Base-by-base conservation (phyloP, 257 asterid genomes). In the Ajuga chamaepitys region DNA sequence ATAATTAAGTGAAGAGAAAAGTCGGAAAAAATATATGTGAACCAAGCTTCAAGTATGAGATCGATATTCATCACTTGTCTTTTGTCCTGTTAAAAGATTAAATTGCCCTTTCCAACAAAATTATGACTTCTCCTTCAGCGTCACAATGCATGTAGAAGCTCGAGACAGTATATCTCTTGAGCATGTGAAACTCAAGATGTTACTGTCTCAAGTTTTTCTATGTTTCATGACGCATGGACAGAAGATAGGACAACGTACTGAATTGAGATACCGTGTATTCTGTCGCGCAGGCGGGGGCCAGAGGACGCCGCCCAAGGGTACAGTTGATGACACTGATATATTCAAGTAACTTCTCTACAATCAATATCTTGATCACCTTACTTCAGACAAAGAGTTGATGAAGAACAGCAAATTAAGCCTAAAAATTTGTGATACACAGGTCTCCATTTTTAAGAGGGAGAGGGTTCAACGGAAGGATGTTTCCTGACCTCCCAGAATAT, bases 391-490 rank as follows among this genome's bases (percentile, higher is more conserved):
- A 20, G 42, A 17, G 6, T 26, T 16, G 51, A 22, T 18, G 37
- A 38, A 60, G 51, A 38, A 24, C 50, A 52, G 4, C 3, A 21
- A 20, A n/a, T n/a, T n/a, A n/a, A n/a, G n/a, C n/a, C n/a, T n/a
- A n/a, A 18, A 26, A 12, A 22, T 38, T 51, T 52, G 60, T 17
- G 7, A 22, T 42, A 22, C 54, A 26, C 79, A 88, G 96, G 88
- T 81, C 96, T 34, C 86, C 91, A 3, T 71, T 80, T 64, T 20
- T 79, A 28, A 80, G 80, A 64, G 88, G 77, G 35, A 70, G 74
- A 76, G 84, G 76, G 9, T 70, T 79, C 12, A 64, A 64, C 24
- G 80, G 80, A n/a, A 81, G 71, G 66, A 64, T 78, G 20, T 66
- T 56, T 61, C 73, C 80, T 24, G 97, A 90, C 3, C 59, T 77